phyloP scores from a whole-genome alignment of 2,329 filamentous ascomycete species.

The Pyrenochaeta sp. region DNA sequence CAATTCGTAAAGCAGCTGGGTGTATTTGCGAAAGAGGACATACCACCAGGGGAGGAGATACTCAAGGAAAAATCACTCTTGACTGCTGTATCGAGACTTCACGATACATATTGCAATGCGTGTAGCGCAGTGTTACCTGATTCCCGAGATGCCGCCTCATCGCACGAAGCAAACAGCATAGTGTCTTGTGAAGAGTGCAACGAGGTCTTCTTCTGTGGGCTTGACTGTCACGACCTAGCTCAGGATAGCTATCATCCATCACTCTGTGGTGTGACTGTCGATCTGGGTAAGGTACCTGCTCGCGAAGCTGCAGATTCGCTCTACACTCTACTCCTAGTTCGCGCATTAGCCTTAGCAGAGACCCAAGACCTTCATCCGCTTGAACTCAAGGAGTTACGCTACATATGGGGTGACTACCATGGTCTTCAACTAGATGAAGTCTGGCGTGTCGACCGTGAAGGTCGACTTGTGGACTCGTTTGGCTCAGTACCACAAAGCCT shows the following conservation, averaged over 20 bases:
- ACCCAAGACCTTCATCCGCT: slow-evolving; percentile 67
- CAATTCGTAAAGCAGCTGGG: slow-evolving; percentile 79
- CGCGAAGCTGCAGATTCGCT: slow-evolving; percentile 67
- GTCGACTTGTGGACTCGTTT: slow-evolving; percentile 26
- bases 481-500: slow-evolving; percentile 64
- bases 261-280: slow-evolving; percentile 64
- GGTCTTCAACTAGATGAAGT: slow-evolving; percentile 29
- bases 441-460: slow-evolving; percentile 28
- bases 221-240: slow-evolving; percentile 64
- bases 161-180: slow-evolving; percentile 5
- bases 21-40: slow-evolving; percentile 85
- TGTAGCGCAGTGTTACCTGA: slow-evolving; percentile 77
- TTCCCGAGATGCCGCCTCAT: slow-evolving; percentile 9
- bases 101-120: slow-evolving; percentile 88
- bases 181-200: slow-evolving; percentile 64
- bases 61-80: slow-evolving; percentile 85
- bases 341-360: slow-evolving; percentile 68
- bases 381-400: slow-evolving; percentile 67
- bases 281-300: slow-evolving; percentile 64
- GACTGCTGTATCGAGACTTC: slow-evolving; percentile 86
- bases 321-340: slow-evolving; percentile 67
- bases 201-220: slow-evolving; percentile 68
- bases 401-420: slow-evolving; percentile 72
- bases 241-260: slow-evolving; percentile 66
- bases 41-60: slow-evolving; percentile 77